A percentile compares a stretch with the other conserved stretches of the same genome.
These are phyloP conservation scores for Hericium alpestre DNA, from an alignment of 768 basidiomycete species.

Conservation along the genomic window DNA sequence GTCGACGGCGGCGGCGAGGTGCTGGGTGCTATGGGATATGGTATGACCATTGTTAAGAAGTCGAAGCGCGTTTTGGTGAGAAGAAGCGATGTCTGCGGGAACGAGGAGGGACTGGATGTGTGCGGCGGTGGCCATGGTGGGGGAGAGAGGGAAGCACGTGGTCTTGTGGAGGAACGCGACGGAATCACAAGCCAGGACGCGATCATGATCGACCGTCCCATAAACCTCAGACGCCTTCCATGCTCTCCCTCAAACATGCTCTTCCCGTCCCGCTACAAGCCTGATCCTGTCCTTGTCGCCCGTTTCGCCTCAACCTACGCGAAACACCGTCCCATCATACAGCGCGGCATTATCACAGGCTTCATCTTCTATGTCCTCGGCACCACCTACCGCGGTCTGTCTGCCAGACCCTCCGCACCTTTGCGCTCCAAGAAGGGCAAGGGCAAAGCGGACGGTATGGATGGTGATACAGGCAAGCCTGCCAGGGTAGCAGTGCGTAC, in stretches of 20 bases:
- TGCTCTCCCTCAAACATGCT: constrained; percentile 16
- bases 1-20: constrained; percentile 37
- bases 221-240: background rate
- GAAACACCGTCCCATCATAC: constrained; percentile 57
- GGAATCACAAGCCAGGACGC: background rate
- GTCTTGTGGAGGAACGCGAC: background rate
- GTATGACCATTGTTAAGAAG: constrained; percentile 36
- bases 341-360: constrained; percentile 54
- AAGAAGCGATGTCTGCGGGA: constrained; percentile 31
- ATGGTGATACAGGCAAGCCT: constrained; percentile 29
- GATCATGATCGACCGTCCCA: background rate
- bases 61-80: constrained; percentile 25
- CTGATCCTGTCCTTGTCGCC: constrained; percentile 29
- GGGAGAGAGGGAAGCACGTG: background rate
- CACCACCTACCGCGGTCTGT: constrained; percentile 49
- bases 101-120: constrained; percentile 39
- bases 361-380: constrained; percentile 66
- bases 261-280: constrained; percentile 19
- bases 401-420: constrained; percentile 29
- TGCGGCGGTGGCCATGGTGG: constrained; percentile 12
- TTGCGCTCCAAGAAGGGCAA: constrained; percentile 21
- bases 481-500: constrained; percentile 58
- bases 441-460: constrained; percentile 25
- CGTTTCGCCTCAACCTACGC: constrained; percentile 44
- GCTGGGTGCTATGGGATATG: constrained; percentile 25